Evolutionary conservation across 805 yeast genomes (phyloP), one percentile per base, ranked within the genome.

Genomic region (Candida manassasensis): DNA sequence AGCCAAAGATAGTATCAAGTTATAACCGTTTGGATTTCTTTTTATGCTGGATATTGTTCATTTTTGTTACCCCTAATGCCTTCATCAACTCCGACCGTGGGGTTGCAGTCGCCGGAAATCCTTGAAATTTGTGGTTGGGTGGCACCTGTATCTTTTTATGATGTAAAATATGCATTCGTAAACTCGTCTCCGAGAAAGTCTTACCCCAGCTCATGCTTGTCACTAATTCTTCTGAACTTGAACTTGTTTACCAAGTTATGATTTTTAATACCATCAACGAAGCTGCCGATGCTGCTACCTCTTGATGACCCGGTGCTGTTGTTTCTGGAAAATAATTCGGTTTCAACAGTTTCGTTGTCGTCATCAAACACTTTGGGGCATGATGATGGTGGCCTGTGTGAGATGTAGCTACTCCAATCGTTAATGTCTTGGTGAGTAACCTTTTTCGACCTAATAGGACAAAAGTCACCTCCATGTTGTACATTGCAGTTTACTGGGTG

Each of bases 231-330:
- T 24, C 27, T 24, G 27, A 24, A 24, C 12, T n/a, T 7, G 6
- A 24, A 24, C 12, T 24, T 24, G 12, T 24, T 24, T 6, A 24
- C 12, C 13, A 24, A 24, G 12, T 24, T 24, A 11, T 24, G 7
- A 24, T 24, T 19, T 12, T 30, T 30, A n/a, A 30, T 12, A 4
- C 33, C 33, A 8, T 30, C 33, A 5, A 30, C 25, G 21, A 30
- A 30, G 25, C 33, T 30, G 5, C 33, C 33, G 13, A 30, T 30
- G 25, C 33, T 30, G 10, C 19, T 12, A 5, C 33, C 33, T 11
- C 33, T n/a, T 10, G 33, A 30, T 7, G 27, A 24, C 6, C 27
- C 27, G 12, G 27, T 24, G 33, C 33, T 30, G 17, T 30, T 30
- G n/a, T 30, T 21, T 6, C 33, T n/a, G 9, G 33, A 30, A 16